Evolutionary conservation across 2,329 filamentous ascomycete genomes (phyloP).

Genomic region (Reticulascus tulasneorum): DNA sequence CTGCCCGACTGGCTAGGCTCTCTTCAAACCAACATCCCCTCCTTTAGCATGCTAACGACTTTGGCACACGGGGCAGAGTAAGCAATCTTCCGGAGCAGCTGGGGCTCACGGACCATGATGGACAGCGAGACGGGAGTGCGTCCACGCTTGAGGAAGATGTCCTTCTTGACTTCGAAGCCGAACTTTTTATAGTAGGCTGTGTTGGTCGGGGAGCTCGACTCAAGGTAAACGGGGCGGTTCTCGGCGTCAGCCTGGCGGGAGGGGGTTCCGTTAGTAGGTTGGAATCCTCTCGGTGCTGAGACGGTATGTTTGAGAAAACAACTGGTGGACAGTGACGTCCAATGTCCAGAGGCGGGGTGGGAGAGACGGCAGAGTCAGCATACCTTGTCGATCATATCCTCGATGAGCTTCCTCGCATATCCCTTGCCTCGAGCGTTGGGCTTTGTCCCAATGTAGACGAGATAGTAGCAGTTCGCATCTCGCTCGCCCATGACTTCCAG

Average conservation of each 20-base stretch:
- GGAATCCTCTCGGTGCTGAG: neutral
- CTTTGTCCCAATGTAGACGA: slow-evolving; percentile 78
- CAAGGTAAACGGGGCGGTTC: slow-evolving; percentile 68
- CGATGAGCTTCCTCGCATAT: slow-evolving; percentile 67
- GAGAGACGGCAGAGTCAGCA: slow-evolving; percentile 17
- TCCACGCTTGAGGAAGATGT: slow-evolving; percentile 59
- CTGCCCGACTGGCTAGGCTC: too few species aligned
- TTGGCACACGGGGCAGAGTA: too few species aligned
- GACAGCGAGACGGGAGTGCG: slow-evolving; percentile 61
- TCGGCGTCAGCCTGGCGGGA: slow-evolving; percentile 62
- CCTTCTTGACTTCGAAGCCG: slow-evolving; percentile 64
- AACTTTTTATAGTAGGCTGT: slow-evolving; percentile 69
- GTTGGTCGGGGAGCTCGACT: slow-evolving; percentile 69
- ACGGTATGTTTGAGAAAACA: neutral
- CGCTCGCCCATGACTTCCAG: slow-evolving; percentile 61
- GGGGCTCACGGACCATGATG: slow-evolving; percentile 78
- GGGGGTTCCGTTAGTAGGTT: slow-evolving; percentile 1
- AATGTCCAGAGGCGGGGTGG: neutral
- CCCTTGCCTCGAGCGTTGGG: slow-evolving; percentile 67
- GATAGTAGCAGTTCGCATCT: slow-evolving; percentile 70
- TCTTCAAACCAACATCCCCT: too few species aligned
- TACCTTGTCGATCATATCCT: slow-evolving; percentile 63
- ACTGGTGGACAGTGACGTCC: neutral
- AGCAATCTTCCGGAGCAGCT: slow-evolving; percentile 20
- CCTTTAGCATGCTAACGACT: too few species aligned